phyloP scores from a whole-genome alignment of 352 stramenopile genomes.

The Phytophthora macrochlamydospora region DNA sequence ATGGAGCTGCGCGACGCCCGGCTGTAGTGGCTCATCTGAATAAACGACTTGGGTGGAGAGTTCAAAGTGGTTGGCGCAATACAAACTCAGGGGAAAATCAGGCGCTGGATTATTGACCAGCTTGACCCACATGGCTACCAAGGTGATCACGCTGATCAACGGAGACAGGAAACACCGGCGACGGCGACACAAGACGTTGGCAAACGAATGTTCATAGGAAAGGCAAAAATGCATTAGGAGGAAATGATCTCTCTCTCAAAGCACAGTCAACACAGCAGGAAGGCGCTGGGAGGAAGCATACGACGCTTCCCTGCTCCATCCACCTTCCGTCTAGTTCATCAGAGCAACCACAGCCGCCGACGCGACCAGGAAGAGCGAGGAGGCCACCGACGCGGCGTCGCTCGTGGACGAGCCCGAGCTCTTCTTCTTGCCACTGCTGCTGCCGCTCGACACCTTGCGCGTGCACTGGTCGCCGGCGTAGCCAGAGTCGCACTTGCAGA shows the following conservation, averaged over 20 bases:
- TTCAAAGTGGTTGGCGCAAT: background rate
- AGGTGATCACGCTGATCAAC: background rate
- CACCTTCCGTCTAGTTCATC: constrained; percentile 51
- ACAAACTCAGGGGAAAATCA: background rate
- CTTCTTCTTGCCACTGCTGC: constrained; percentile 25
- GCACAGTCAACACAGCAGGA: constrained; percentile 35
- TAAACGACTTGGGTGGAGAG: background rate
- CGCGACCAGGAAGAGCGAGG: constrained; percentile 33
- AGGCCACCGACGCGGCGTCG: constrained; percentile 31
- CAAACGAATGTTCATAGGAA: constrained; percentile 26
- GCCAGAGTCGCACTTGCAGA: constrained; percentile 65
- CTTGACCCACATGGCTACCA: background rate
- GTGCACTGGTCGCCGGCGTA: constrained; percentile 68
- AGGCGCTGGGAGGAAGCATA: constrained; percentile 9
- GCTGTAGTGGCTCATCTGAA: constrained; percentile 30
- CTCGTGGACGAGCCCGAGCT: constrained; percentile 28
- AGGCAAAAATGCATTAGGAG: constrained; percentile 41
- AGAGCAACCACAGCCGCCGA: constrained; percentile 35
- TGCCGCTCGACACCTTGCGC: constrained; percentile 49
- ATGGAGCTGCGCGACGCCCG: constrained; percentile 35
- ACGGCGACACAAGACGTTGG: background rate
- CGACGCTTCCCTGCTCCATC: constrained; percentile 10
- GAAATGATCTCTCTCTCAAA: constrained; percentile 19
- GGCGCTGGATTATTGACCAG: background rate
- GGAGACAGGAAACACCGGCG: background rate